phyloP scores from a whole-genome alignment of 768 basidiomycete genomes.

The Suillus paluster region DNA sequence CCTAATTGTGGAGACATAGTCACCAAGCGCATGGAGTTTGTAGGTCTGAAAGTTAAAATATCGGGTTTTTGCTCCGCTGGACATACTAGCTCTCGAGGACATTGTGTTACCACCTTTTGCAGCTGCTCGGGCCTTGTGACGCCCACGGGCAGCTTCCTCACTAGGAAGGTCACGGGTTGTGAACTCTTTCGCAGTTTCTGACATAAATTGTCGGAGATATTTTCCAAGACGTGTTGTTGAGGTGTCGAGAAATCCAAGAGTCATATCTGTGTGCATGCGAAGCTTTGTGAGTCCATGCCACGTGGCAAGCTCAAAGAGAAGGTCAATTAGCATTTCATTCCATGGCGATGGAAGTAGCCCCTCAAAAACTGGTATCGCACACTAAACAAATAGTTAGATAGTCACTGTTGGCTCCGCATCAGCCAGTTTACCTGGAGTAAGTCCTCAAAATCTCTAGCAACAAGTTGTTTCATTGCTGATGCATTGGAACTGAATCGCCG shows the following conservation, averaged over 20 bases:
- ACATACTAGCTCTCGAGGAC: no score
- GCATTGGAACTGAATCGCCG: slow-evolving; percentile 34
- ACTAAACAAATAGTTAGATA: no score
- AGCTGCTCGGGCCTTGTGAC: slow-evolving; percentile 6
- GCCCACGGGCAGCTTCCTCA: slow-evolving; percentile 32
- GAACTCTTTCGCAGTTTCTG: slow-evolving; percentile 23
- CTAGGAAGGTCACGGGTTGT: slow-evolving; percentile 36
- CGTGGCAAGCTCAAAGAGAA: slow-evolving; percentile 18
- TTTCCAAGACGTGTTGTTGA: slow-evolving; percentile 28
- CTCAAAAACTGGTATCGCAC: slow-evolving; percentile 17
- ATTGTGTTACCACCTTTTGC: not conserved
- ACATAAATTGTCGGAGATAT: slow-evolving; percentile 25
- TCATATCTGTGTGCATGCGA: slow-evolving; percentile 19
- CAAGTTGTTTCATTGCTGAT: slow-evolving; percentile 38
- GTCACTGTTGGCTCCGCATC: no score
- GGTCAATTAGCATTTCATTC: slow-evolving; percentile 15
- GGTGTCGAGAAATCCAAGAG: slow-evolving; percentile 14
- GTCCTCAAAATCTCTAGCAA: slow-evolving; percentile 43
- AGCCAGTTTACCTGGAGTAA: slow-evolving; percentile 30
- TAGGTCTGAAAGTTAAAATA: slow-evolving; percentile 28
- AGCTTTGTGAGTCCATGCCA: slow-evolving; percentile 26
- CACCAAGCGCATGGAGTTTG: slow-evolving; percentile 40
- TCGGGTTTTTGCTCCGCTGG: no score
- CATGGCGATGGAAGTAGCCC: slow-evolving; percentile 16
- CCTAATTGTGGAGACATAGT: slow-evolving; percentile 32